A percentile compares a stretch with the other conserved stretches of the same genome.
Conservation (phyloP, 129 eudicot species). For the Helianthus annuus region HanXRQr2.0-SUNRISE NC_035436.2:169333891-169334390, state of each 20-base stretch:
- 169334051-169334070: slow-evolving; percentile 63
- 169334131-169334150: slow-evolving; percentile 70
- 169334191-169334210: slow-evolving; percentile 79
- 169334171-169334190: slow-evolving; percentile 52
- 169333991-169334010: slow-evolving; percentile 91
- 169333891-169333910: slow-evolving; percentile 59
- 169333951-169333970: slow-evolving; percentile 70
- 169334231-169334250: slow-evolving; percentile 6
- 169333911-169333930: slow-evolving; percentile 45
- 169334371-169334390: slow-evolving; percentile 74
- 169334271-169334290: not conserved
- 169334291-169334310: not conserved
- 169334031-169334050: slow-evolving; percentile 81
- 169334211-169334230: slow-evolving; percentile 57
- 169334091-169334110: slow-evolving; percentile 75
- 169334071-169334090: slow-evolving; percentile 75
- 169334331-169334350: slow-evolving; percentile 88
- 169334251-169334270: not conserved
- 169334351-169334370: slow-evolving; percentile 89
- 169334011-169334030: slow-evolving; percentile 93
- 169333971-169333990: slow-evolving; percentile 87
- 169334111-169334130: slow-evolving; percentile 58
- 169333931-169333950: slow-evolving; percentile 56
- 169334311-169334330: slow-evolving; percentile 55
- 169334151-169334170: slow-evolving; percentile 70